These are phyloP conservation scores for Paramecium biaurelia DNA, from an alignment of 73 alveolate species.

Conservation along the genomic window DNA sequence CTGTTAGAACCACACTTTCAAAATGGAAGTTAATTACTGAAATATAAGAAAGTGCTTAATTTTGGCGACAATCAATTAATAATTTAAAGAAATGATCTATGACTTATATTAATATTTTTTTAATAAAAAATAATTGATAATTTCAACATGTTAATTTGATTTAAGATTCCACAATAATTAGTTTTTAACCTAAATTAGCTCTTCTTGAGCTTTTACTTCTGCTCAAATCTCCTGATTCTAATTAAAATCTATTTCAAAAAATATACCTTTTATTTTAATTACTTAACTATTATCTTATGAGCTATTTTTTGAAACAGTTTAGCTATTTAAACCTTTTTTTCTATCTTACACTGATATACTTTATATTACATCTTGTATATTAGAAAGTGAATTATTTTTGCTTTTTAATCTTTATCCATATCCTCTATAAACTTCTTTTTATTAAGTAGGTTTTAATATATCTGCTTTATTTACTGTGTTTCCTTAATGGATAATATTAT, in stretches of 20 bases:
- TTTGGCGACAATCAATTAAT: constrained; percentile 3
- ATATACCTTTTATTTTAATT: not conserved
- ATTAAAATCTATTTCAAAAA: not conserved
- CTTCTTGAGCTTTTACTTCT: not conserved
- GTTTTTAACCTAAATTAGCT: not conserved
- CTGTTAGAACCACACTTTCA: not conserved
- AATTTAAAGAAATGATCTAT: not conserved
- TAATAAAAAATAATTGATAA: not conserved
- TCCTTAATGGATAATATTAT: not conserved
- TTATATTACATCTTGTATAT: not conserved
- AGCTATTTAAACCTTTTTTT: not conserved
- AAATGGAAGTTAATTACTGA: not conserved
- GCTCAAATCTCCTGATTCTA: not conserved
- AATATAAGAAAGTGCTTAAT: not conserved
- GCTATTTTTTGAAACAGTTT: constrained; percentile 22
- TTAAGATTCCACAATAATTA: not conserved
- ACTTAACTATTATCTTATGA: not conserved
- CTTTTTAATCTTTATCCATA: not conserved
- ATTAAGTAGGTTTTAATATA: not conserved
- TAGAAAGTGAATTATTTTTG: not conserved
- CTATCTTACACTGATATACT: not conserved
- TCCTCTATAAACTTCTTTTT: not conserved
- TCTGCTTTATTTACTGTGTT: not conserved
- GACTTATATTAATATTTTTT: not conserved
- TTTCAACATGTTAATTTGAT: not conserved